Evolutionary conservation across 2,329 filamentous ascomycete species (phyloP), one percentile per base, ranked within the genome.

Genomic region (Pleomassaria siparia): DNA sequence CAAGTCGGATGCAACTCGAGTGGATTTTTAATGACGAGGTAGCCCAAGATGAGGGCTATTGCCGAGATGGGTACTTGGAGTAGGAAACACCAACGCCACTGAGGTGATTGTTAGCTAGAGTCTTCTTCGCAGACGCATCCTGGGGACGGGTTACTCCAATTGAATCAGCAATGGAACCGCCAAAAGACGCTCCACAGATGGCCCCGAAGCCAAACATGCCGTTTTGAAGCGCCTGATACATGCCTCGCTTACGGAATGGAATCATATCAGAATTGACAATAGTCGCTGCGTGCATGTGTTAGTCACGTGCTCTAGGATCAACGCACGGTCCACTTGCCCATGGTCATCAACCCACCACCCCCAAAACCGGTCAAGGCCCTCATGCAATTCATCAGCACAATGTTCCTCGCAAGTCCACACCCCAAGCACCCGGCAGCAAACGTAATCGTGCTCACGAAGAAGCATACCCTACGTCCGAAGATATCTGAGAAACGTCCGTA

Each of bases 151-250:
- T 26, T 4, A 30, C 28, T 22, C 74, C 74, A 21, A 76, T 71
- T 0, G 64, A 61, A 40, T 76, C 74, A 2, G 73, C 71, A 36
- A 76, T 73, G 0, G 65, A 65, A 2, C 74, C 74, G 7, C 74
- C 74, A 26, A 76, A 62, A 0, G 74, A 75, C 2, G 74, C 74
- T 16, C 74, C 74, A 28, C 81, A 85, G 26, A 85, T 81, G 2
- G 81, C 78, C 0, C 83, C 83, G 51, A 85, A 82, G 1, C 83
- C 84, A 48, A 80, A 79, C 26, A 85, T 74, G 13, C 75, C 79
- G 49, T 86, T 86, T 53, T 85, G 82, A 9, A 82, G 51, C 36
- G 84, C 77, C 62, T 86, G 72, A 63, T 85, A 83, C 77, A 81
- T 82, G 30, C 80, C 80, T 8, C 80, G 69, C 49, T 72, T 73